These are phyloP conservation scores for Gossypium australe DNA, from an alignment of 345 rosid genomes.

Conservation along the genomic window DNA sequence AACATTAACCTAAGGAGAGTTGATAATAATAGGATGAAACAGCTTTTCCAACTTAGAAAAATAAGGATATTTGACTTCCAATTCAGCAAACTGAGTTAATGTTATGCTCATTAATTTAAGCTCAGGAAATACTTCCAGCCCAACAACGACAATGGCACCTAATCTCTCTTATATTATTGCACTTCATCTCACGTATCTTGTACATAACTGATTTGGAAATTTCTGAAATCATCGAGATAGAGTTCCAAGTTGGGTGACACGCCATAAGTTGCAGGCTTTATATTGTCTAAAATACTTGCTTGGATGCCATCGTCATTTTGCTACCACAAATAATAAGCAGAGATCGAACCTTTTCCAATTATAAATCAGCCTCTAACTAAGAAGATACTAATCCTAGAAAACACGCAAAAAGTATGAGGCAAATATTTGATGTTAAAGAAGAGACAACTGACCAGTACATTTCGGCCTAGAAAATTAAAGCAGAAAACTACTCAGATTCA, in stretches of 20 bases:
- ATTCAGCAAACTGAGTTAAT: neutral
- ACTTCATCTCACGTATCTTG: neutral
- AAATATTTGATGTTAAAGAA: neutral
- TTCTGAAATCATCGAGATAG: neutral
- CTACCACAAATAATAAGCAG: neutral
- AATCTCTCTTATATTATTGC: neutral
- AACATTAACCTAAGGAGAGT: neutral
- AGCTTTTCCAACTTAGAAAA: neutral
- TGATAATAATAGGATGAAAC: too few species aligned
- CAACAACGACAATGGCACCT: too few species aligned
- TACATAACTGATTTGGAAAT: neutral
- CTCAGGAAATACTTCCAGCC: neutral
- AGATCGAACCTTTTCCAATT: neutral
- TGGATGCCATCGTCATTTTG: neutral
- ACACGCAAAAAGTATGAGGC: neutral
- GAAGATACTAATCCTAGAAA: neutral
- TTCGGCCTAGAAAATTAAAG: constrained; percentile 13
- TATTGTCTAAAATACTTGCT: neutral
- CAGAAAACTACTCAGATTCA: constrained; percentile 5
- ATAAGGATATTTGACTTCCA: neutral
- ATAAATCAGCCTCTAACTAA: neutral
- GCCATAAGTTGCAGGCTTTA: neutral
- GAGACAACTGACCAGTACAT: neutral
- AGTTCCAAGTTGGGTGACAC: neutral
- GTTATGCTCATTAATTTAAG: neutral